phyloP scores from a whole-genome alignment of 495 filamentous ascomycete species.

The Trichoderma parareesei region DNA sequence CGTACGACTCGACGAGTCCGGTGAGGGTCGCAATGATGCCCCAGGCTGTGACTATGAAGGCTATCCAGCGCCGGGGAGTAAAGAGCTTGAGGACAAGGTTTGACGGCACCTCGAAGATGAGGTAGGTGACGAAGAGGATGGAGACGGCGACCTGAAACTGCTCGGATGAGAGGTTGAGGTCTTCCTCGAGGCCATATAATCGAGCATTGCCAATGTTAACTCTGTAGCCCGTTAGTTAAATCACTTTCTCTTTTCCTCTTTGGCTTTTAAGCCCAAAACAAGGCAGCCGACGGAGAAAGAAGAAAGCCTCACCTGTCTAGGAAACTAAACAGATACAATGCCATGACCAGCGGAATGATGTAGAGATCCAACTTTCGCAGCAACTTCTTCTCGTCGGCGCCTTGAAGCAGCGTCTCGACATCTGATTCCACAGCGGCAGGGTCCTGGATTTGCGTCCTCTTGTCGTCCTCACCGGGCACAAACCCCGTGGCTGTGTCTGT shows the following conservation, averaged over 20 bases:
- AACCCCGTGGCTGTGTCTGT: background rate
- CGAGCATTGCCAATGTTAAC: slow-evolving; percentile 76
- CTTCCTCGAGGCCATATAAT: slow-evolving; percentile 59
- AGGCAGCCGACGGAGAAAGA: background rate
- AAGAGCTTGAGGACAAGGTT: slow-evolving; percentile 59
- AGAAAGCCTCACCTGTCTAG: slow-evolving; percentile 25
- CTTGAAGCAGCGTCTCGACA: slow-evolving; percentile 1
- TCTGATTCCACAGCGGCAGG: background rate
- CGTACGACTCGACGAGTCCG: slow-evolving; percentile 55
- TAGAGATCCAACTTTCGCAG: slow-evolving; percentile 31
- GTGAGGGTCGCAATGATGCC: slow-evolving; percentile 63
- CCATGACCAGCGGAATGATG: slow-evolving; percentile 33
- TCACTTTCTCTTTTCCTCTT: background rate
- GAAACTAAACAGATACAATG: slow-evolving; percentile 34
- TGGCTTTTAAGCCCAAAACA: background rate
- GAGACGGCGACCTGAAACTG: slow-evolving; percentile 65
- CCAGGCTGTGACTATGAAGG: slow-evolving; percentile 57
- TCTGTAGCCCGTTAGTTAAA: slow-evolving; percentile 17
- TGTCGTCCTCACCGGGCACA: background rate
- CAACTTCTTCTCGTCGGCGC: slow-evolving; percentile 23
- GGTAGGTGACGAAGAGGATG: slow-evolving; percentile 65
- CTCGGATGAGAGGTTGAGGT: slow-evolving; percentile 51
- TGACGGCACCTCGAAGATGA: slow-evolving; percentile 53
- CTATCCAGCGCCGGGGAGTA: slow-evolving; percentile 59
- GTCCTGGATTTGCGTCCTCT: background rate